Evolutionary conservation across 768 basidiomycete species (phyloP).

Genomic region (Psilocybe azurescens): DNA sequence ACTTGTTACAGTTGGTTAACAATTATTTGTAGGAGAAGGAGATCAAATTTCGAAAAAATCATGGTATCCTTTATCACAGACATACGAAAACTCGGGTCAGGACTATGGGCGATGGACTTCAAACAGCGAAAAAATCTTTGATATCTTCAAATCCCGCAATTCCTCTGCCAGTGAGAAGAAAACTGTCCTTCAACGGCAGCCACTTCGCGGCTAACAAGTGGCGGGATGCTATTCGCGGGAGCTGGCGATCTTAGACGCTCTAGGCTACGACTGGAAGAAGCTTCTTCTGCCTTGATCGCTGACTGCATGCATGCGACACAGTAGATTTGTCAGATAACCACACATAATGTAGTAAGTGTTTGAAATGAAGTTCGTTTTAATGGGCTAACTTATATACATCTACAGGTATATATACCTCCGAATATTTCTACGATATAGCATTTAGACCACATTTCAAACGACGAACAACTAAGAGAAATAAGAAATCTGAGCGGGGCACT

Average conservation of each 20-base stretch:
- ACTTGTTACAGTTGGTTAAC: background rate
- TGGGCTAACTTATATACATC: too few relatives aligned
- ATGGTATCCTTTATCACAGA: background rate
- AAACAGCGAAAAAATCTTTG: background rate
- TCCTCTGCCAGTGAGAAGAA: background rate
- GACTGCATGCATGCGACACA: background rate
- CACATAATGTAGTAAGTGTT: background rate
- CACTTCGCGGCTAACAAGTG: background rate
- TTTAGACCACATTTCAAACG: background rate
- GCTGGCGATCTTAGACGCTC: background rate
- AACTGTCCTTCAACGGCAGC: background rate
- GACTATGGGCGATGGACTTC: constrained; percentile 4
- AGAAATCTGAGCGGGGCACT: too few relatives aligned
- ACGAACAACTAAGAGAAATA: background rate
- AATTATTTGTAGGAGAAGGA: background rate
- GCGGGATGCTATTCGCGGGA: background rate
- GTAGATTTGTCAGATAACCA: background rate
- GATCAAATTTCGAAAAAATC: constrained; percentile 4
- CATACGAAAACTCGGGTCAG: background rate
- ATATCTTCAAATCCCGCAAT: background rate
- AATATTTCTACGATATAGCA: too few relatives aligned
- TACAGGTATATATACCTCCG: too few relatives aligned
- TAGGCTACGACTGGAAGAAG: background rate
- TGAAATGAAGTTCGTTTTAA: too few relatives aligned
- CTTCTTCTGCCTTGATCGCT: background rate